Evolutionary conservation across 2,329 filamentous ascomycete genomes (phyloP), one percentile per base, ranked within the genome.

Genomic region (Apiospora saccharicola): DNA sequence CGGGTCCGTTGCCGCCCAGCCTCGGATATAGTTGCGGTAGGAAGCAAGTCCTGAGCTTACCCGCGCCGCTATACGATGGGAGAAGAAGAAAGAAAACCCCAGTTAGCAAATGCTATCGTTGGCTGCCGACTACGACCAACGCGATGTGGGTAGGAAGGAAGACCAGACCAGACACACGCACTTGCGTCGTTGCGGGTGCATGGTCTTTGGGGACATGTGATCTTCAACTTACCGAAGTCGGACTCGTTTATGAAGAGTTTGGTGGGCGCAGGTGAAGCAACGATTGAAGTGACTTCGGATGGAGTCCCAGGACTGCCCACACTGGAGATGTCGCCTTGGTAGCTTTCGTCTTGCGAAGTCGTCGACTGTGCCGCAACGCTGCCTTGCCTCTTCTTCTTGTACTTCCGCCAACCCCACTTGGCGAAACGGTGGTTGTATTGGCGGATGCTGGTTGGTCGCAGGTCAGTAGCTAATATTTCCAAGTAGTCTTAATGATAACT

Each of bases 331-430:
- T 64, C 57, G 19, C 30, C 57, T 24, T 64, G 57, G 7, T 64
- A 64, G 57, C 30, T 64, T 12, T 64, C 57, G 30, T 44, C 67
- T n/a, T 68, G 67, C 12, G 41, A 46, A n/a, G 8, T 8, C 6
- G 67, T n/a, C 14, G 67, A 47, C 67, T 68, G 41, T 30, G 41
- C 67, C 67, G 67, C 24, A 37, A 47, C 67, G 41, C 67, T 44
- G 67, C 67, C 43, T 34, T 46, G 41, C 12, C 67, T 68, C 24
- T 47, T 47, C 67, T 68, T 68, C n/a, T 44, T 47, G 44, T 68
- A 68, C 67, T 68, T 68, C 67, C 44, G 67, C 67, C 67, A 68
- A 47, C 67, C 67, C 67, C 67, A 68, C 44, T 68, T 44, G 67
- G 44, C 44, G 44, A 68, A 68, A 47, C 67, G 67, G 41, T 44